Percentiles rank a stretch among this genome's conserved stretches.
These are phyloP conservation scores for Pichia heedii DNA, from an alignment of 805 yeast genomes.

Conservation along the genomic window DNA sequence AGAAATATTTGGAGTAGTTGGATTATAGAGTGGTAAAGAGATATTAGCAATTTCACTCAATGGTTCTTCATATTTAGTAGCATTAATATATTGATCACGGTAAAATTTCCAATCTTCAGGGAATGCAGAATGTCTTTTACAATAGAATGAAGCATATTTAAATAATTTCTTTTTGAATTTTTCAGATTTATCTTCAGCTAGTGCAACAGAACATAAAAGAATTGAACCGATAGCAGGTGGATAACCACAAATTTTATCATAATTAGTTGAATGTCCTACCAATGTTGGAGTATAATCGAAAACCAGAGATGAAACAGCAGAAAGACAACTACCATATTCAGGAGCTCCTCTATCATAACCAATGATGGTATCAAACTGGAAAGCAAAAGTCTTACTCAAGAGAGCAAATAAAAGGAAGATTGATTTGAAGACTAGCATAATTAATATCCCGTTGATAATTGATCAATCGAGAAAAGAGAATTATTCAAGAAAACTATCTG, in stretches of 20 bases:
- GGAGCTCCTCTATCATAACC: constrained; percentile 2
- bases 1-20: constrained; percentile 12
- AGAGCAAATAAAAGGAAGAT: too few relatives aligned
- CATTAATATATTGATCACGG: constrained; percentile 22
- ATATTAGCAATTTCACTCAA: constrained; percentile 6
- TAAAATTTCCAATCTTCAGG: constrained; percentile 16
- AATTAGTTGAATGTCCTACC: not conserved
- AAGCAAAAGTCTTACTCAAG: too few relatives aligned
- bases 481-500: too few relatives aligned
- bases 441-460: too few relatives aligned
- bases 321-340: constrained; percentile 10
- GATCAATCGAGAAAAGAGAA: too few relatives aligned
- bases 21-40: constrained; percentile 10
- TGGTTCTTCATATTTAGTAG: constrained; percentile 18
- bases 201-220: constrained; percentile 8
- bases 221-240: constrained; percentile 14
- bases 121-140: too few relatives aligned
- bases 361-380: not conserved
- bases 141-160: not conserved
- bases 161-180: not conserved
- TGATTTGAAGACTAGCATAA: too few relatives aligned
- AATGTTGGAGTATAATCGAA: constrained; percentile 7
- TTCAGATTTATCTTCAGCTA: not conserved
- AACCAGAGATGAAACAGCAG: not conserved
- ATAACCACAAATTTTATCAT: constrained; percentile 9